Evolutionary conservation across 768 basidiomycete species (phyloP).

Genomic region (Rhizopogon vulgaris): DNA sequence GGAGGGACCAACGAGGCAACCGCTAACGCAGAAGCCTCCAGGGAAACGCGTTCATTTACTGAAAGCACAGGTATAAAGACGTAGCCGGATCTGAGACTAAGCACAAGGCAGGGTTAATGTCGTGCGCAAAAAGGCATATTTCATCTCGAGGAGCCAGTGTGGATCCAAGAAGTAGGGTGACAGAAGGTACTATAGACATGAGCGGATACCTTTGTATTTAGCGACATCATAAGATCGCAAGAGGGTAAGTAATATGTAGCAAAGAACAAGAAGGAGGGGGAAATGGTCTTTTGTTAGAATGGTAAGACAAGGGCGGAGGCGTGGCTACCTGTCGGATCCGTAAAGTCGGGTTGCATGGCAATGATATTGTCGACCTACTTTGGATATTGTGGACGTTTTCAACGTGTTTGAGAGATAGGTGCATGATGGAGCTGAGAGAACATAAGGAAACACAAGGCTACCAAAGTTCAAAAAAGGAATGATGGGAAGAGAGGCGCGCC

Average conservation of each 20-base stretch:
- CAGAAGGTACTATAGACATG: background rate
- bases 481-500: conserved; percentile 5
- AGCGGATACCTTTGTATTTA: background rate
- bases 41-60: conserved; percentile 3
- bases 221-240: background rate
- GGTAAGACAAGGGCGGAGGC: conserved; percentile 1
- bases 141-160: conserved; percentile 1
- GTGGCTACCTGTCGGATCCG: conserved; percentile 12
- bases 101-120: background rate
- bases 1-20: conserved; percentile 8
- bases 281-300: background rate
- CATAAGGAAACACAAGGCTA: conserved; percentile 6
- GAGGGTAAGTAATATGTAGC: background rate
- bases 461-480: conserved; percentile 8
- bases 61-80: conserved; percentile 10
- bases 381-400: conserved; percentile 13
- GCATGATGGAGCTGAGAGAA: background rate
- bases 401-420: conserved; percentile 12
- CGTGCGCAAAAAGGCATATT: conserved; percentile 1
- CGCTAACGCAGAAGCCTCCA: conserved; percentile 2
- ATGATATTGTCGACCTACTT: conserved; percentile 7
- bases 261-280: background rate
- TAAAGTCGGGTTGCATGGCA: conserved; percentile 6
- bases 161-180: background rate
- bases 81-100: background rate